phyloP scores from a whole-genome alignment of 73 alveolate genomes.

The Blepharisma stoltei region DNA sequence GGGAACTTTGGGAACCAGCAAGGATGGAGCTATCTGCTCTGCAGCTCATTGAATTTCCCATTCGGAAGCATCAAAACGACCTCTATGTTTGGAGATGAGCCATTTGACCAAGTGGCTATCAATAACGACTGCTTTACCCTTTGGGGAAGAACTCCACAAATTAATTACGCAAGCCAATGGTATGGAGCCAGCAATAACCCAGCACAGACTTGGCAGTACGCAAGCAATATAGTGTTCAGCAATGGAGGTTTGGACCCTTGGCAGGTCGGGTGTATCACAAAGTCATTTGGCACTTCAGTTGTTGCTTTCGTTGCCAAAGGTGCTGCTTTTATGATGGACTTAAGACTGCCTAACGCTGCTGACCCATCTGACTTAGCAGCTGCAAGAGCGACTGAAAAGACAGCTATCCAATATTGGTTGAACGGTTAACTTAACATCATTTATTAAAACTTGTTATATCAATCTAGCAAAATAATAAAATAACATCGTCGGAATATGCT shows the following conservation, averaged over 20 bases:
- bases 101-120: slow-evolving; percentile 36
- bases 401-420: slow-evolving; percentile 46
- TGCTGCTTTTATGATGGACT: slow-evolving; percentile 67
- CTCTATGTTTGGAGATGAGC: slow-evolving; percentile 54
- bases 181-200: slow-evolving; percentile 54
- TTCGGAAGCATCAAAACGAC: slow-evolving; percentile 48
- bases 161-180: slow-evolving; percentile 40
- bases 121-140: slow-evolving; percentile 31
- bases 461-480: too few species aligned
- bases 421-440: too few species aligned
- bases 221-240: slow-evolving; percentile 48
- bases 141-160: slow-evolving; percentile 43
- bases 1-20: slow-evolving; percentile 37
- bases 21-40: slow-evolving; percentile 63
- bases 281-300: background rate
- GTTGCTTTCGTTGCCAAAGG: slow-evolving; percentile 32
- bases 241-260: slow-evolving; percentile 68
- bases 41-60: slow-evolving; percentile 64
- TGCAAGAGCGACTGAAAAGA: slow-evolving; percentile 38
- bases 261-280: slow-evolving; percentile 58
- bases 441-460: too few species aligned
- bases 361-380: slow-evolving; percentile 51
- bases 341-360: slow-evolving; percentile 56
- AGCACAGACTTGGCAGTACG: slow-evolving; percentile 24
- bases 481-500: too few species aligned